Evolutionary conservation across 2,329 filamentous ascomycete genomes (phyloP).

Genomic region (Microsporum canis): DNA sequence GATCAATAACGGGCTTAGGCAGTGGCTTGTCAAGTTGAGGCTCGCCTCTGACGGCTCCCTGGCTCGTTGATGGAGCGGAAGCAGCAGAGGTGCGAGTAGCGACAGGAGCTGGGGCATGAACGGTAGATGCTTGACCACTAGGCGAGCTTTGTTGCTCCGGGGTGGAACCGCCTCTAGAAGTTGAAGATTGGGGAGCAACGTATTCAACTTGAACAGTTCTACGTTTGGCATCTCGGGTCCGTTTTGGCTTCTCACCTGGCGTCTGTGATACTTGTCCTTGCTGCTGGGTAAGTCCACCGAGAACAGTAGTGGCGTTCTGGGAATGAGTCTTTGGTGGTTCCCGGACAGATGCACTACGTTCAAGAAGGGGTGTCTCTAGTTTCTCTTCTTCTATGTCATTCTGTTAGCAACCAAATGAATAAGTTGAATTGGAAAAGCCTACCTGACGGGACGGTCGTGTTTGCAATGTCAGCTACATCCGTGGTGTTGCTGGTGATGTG

Average conservation of each 20-base stretch:
- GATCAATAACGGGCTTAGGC: background rate
- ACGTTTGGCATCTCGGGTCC: conserved; percentile 64
- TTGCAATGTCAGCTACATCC: conserved; percentile 71
- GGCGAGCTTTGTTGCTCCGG: conserved; percentile 14
- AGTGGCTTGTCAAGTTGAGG: conserved; percentile 27
- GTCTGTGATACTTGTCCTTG: conserved; percentile 60
- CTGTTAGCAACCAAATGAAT: background rate
- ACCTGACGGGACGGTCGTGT: conserved; percentile 57
- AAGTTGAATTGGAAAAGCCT: conserved; percentile 19
- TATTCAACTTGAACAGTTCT: conserved; percentile 97
- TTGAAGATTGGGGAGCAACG: conserved; percentile 80
- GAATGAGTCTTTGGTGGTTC: conserved; percentile 59
- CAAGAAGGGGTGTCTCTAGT: conserved; percentile 52
- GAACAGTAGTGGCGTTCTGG: conserved; percentile 21
- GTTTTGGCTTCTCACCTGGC: conserved; percentile 40
- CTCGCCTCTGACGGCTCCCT: conserved; percentile 29
- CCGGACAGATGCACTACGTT: conserved; percentile 84
- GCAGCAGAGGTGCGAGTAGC: background rate
- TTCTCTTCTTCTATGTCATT: conserved; percentile 34
- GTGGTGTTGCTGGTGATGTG: conserved; percentile 96
- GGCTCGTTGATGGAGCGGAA: background rate
- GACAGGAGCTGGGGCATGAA: background rate
- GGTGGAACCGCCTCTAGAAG: conserved; percentile 53
- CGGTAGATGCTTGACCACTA: background rate
- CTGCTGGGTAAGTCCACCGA: conserved; percentile 57